A percentile compares a stretch with the other conserved stretches of the same genome.
phyloP scores from a whole-genome alignment of 345 rosid species.

The Aquilaria sinensis region DNA sequence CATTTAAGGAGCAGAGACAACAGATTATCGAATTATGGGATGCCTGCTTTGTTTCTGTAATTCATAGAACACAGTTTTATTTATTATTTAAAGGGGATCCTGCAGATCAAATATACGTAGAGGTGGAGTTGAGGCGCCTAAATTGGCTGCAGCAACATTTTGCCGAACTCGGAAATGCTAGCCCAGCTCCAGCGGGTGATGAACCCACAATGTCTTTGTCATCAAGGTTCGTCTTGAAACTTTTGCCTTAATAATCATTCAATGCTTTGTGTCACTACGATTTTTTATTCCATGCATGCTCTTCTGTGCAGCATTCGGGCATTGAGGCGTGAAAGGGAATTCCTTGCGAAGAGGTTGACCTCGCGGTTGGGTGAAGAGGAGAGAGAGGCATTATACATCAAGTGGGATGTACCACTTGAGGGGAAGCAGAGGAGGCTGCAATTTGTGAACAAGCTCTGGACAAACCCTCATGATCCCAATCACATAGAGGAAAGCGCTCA shows the following conservation, averaged over 20 bases:
- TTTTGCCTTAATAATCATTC: neutral
- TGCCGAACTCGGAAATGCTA: constrained; percentile 80
- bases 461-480: constrained; percentile 78
- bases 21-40: constrained; percentile 95
- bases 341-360: constrained; percentile 78
- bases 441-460: constrained; percentile 93
- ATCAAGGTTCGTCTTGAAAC: constrained; percentile 42
- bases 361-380: constrained; percentile 71
- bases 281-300: neutral
- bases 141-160: constrained; percentile 96
- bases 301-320: constrained; percentile 57
- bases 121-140: constrained; percentile 94
- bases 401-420: constrained; percentile 91
- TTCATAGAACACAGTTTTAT: constrained; percentile 94
- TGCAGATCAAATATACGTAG: constrained; percentile 97
- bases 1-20: constrained; percentile 84
- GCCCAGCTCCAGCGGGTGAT: constrained; percentile 69
- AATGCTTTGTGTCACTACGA: neutral
- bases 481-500: constrained; percentile 93
- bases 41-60: constrained; percentile 74
- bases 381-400: constrained; percentile 71
- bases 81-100: constrained; percentile 89
- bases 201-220: constrained; percentile 70
- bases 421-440: constrained; percentile 96
- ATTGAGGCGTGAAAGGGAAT: constrained; percentile 83